Base-by-base conservation (phyloP, 2,329 filamentous ascomycete species). In the Cladosporium austrohemisphaericum region DNA sequence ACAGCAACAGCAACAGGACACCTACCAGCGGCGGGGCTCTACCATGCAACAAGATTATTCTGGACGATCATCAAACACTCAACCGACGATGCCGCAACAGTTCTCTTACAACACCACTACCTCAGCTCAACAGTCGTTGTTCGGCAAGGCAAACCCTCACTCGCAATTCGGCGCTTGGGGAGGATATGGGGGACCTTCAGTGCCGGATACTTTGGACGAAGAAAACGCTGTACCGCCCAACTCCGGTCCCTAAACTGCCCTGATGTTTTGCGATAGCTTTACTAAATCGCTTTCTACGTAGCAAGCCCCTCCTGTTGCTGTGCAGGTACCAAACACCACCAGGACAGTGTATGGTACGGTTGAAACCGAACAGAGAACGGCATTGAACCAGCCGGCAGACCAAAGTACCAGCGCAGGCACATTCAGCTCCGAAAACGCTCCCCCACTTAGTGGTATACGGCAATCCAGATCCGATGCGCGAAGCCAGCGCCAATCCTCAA, bases 151-250 rank as follows among this genome's bases (percentile, higher is more conserved):
- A 11, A 43, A 41, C 13, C 49, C 49, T 2, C 49, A 51, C 23
- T 51, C 49, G 10, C 63, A 65, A 31, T 65, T 65, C 33, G 61
- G 61, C 3, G 54, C 50, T 18, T 65, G 63, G 63, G 52, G 48
- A 11, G 63, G 63, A 8, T 65, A 65, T 49, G 49, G 52, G 6
- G 59, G 55, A 3, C 33, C 55, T 36, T 33, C 56, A 3, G 51
- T 54, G 32, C 56, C 58, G 9, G 52, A 60, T 31, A 57, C 57
- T 10, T 31, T 62, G 38, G 60, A 64, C 26, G 61, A 65, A 37
- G 62, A 65, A 48, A 62, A 62, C 44, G 59, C 62, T 43, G 59
- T 64, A 57, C 57, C 59, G 46, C 62, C 62, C 13, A 51, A 40
- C 20, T 23, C 40, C 33, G n/a, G 23, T 18, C 43, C 43, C 9